Evolutionary conservation across 148 eudicot species (phyloP), one percentile per base, ranked within the genome.

Genomic region (Polygonum maritimum): DNA sequence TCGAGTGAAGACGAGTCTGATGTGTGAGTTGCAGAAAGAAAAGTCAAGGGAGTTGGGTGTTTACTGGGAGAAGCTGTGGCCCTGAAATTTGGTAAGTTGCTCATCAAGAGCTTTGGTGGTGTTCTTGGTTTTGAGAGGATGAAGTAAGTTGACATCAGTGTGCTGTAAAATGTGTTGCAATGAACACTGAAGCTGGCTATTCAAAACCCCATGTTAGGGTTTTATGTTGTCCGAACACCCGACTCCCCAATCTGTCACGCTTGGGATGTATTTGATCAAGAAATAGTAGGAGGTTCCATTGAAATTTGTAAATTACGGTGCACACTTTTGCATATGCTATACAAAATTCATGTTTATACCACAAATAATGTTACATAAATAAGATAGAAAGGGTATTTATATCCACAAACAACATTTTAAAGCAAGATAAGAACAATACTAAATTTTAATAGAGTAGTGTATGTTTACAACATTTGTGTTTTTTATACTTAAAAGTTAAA

Each of bases 1-100:
- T 44, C 36, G 16, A 72, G 33, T 45, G 75, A 44, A 45, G 75
- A 72, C 3, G 75, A 77, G 10, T 38, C 44, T 38, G 71, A 67
- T 67, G 6, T 67, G 45, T 67, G 71, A 67, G 36, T 14, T 38
- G 71, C 44, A 8, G 70, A 67, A 67, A 67, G 47, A 6, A 39
- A 39, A 44, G 9, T 67, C 71, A 67, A 36, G 71, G 69, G 6
- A 62, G 16, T 13, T 9, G 38, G 69, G 69, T 31, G 38, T 21
- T 60, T 31, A 3, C 33, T 26, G 71, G 71, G 44, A 16, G 44
- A 2, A 15, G 15, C 71, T 11, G 10, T 60, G 36, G 26, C 15
- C 60, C 60, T 7, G 26, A 60, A 26, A 26, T 33, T 19, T 18
- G 26, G 67, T 60, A 65, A 65, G 71, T 41, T 36, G 41, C n/a